These are phyloP conservation scores for Amanita exitialis DNA, from an alignment of 768 basidiomycete species.

Conservation along the genomic window DNA sequence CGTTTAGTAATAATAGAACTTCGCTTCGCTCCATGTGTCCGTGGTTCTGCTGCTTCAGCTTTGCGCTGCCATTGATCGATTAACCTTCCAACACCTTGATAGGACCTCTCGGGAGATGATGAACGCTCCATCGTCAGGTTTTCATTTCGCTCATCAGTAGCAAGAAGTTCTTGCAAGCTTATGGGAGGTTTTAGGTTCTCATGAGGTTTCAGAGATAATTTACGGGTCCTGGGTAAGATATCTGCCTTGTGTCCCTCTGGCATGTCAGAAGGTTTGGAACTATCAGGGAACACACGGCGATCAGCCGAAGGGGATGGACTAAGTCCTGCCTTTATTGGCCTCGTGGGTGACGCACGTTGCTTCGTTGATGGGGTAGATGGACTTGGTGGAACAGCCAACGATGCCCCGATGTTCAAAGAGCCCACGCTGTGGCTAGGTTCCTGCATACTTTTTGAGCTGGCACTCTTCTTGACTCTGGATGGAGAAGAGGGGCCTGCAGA, in stretches of 20 bases:
- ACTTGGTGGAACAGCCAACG: not conserved
- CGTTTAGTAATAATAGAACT: constrained; percentile 29
- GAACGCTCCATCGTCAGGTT: constrained; percentile 25
- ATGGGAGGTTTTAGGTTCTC: constrained; percentile 10
- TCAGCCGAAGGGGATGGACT: not conserved
- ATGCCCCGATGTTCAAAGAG: constrained; percentile 6
- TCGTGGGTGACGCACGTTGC: constrained; percentile 4
- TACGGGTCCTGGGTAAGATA: constrained; percentile 15
- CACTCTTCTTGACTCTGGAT: constrained; percentile 8
- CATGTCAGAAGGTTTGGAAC: not conserved
- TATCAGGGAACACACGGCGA: not conserved
- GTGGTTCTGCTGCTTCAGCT: constrained; percentile 40
- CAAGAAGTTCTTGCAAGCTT: constrained; percentile 10
- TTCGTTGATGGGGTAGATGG: not conserved
- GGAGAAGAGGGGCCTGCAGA: constrained; percentile 22
- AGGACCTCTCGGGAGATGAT: constrained; percentile 68
- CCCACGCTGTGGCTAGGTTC: constrained; percentile 3
- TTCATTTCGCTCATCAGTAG: constrained; percentile 7
- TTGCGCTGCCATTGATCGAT: constrained; percentile 88
- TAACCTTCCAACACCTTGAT: constrained; percentile 73
- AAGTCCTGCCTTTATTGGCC: not conserved
- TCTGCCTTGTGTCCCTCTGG: constrained; percentile 2
- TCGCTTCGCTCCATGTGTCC: constrained; percentile 23
- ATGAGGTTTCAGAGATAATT: constrained; percentile 20
- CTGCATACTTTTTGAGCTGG: not conserved